These are phyloP conservation scores for Lepidium aucheri DNA, from an alignment of 345 rosid genomes.

Conservation along the genomic window DNA sequence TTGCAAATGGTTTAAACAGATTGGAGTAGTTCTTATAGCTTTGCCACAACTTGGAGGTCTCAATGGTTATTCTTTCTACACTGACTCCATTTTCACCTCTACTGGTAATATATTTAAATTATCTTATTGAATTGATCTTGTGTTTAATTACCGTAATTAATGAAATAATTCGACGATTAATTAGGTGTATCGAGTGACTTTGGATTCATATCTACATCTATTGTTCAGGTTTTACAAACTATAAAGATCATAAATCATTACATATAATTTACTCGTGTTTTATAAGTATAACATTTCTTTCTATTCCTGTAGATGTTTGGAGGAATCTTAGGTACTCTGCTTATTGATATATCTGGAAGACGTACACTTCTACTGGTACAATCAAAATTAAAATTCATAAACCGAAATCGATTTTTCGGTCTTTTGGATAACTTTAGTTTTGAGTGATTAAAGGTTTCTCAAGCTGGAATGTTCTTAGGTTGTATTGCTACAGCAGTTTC, in stretches of 20 bases:
- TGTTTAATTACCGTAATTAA: neutral
- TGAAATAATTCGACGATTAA: neutral
- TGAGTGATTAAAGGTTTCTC: slow-evolving; percentile 45
- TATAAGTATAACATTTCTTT: neutral
- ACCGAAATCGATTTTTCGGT: neutral
- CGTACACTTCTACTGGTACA: slow-evolving; percentile 66
- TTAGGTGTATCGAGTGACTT: slow-evolving; percentile 63
- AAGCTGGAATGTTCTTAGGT: slow-evolving; percentile 69
- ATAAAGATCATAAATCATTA: neutral
- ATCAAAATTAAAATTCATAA: neutral
- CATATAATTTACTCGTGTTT: neutral
- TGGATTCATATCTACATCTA: slow-evolving; percentile 66
- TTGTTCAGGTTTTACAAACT: slow-evolving; percentile 51
- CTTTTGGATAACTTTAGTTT: neutral
- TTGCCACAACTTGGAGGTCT: slow-evolving; percentile 84
- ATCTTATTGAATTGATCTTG: neutral
- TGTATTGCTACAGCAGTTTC: slow-evolving; percentile 54
- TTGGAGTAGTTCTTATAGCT: slow-evolving; percentile 69
- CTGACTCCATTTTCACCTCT: slow-evolving; percentile 42
- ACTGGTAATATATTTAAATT: slow-evolving; percentile 32
- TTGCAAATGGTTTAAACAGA: slow-evolving; percentile 20
- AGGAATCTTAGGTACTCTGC: slow-evolving; percentile 53
- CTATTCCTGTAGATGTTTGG: slow-evolving; percentile 43
- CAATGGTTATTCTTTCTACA: slow-evolving; percentile 43
- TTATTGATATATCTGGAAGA: slow-evolving; percentile 74